Base-by-base conservation (phyloP, 768 basidiomycete genomes). In the Lentinula lateritia region DNA sequence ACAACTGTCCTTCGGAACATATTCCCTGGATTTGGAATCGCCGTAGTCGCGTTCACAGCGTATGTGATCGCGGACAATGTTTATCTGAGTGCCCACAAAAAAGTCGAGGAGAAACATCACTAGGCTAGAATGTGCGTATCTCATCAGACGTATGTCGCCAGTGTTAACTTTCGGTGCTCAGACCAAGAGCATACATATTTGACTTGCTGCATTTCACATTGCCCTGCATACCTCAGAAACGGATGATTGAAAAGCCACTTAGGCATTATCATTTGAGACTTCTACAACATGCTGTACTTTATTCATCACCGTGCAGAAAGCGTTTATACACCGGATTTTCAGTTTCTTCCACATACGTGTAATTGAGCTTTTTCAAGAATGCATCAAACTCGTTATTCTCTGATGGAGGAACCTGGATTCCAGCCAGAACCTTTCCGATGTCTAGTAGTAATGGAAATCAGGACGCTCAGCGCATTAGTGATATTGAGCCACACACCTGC, bases 11-110 rank as follows among this genome's bases (percentile, higher is more conserved):
- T 98, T 78, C 79, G 88, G 68, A 93, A 84, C 78, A 72, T 96
- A 65, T 95, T 98, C 74, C 96, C 96, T 38, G 96, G 96, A 42
- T 91, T 98, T 69, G 95, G 95, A 52, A 93, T 93, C 61, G 96
- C 92, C 39, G 82, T 93, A 54, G 92, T 89, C 57, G 92, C 94
- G 1, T 98, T 98, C 78, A 88, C 92, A 36, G 88, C 84, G 61
- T 98, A 98, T 68, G 93, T 98, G 36, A 74, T 92, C 38, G 90
- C 80, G 34, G 95, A 97, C 74, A 93, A 93, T 70, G 61, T 89
- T 35, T 80, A 82, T 66, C 68, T 75, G 54, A 83, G 78, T 64
- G 65, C 60, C 58, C 76, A 76, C 52, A 67, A 64, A 32, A 67
- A 68, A 23, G 61, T 60, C 7, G 64, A 65, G 34, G 38, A 52